phyloP scores from a whole-genome alignment of 2,329 filamentous ascomycete species.

The Cladophialophora carrionii region DNA sequence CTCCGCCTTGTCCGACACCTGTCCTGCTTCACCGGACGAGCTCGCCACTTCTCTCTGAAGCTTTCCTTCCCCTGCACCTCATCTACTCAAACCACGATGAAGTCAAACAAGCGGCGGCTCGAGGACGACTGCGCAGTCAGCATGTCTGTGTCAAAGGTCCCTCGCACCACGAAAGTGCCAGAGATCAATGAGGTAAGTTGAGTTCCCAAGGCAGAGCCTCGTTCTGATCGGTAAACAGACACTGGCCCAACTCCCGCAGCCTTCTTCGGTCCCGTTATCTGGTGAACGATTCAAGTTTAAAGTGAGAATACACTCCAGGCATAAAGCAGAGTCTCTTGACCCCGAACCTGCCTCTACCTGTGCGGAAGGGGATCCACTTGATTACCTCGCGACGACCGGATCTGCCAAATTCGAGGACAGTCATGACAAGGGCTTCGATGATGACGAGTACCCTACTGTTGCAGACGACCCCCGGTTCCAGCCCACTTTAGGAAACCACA shows the following conservation, averaged over 20 bases:
- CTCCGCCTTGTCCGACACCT: background rate
- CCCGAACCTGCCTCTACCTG: background rate
- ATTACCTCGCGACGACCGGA: background rate
- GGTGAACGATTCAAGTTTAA: background rate
- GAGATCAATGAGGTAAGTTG: background rate
- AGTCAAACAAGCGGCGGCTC: background rate
- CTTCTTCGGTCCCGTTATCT: background rate
- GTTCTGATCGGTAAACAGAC: background rate
- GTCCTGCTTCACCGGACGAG: background rate
- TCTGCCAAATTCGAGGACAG: background rate
- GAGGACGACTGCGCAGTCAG: background rate
- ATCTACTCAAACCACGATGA: background rate
- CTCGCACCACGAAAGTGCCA: background rate
- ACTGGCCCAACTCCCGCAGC: background rate
- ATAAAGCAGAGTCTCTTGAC: constrained; percentile 2
- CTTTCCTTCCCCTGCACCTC: background rate
- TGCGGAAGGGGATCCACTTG: too few relatives aligned
- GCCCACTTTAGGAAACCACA: background rate
- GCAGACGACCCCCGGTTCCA: background rate
- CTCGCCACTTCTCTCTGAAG: background rate
- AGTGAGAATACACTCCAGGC: constrained; percentile 3
- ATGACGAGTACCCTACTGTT: background rate
- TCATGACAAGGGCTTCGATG: background rate
- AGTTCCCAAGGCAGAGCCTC: background rate
- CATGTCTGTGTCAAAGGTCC: background rate